These are phyloP conservation scores for Suillus weaverae DNA, from an alignment of 768 basidiomycete genomes.

Conservation along the genomic window DNA sequence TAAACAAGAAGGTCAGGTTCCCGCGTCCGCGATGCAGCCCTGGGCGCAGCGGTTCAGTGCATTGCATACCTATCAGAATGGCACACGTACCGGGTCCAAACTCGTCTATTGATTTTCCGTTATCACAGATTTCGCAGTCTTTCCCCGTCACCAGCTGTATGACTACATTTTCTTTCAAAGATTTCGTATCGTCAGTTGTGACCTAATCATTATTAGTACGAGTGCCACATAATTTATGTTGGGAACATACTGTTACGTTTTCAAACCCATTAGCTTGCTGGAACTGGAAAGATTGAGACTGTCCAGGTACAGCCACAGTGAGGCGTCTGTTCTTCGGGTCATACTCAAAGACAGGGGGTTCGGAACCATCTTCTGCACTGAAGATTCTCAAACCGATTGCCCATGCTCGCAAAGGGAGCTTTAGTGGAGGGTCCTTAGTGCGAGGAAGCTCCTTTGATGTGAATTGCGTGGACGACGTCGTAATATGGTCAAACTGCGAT, in stretches of 20 bases:
- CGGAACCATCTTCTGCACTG: not conserved
- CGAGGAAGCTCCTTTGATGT: not conserved
- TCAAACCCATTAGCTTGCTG: not conserved
- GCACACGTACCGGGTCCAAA: conserved; percentile 24
- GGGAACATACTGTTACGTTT: not conserved
- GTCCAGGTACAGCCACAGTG: not conserved
- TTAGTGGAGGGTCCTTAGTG: conserved; percentile 6
- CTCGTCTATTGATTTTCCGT: conserved; percentile 3
- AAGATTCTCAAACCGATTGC: conserved; percentile 24
- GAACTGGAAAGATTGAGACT: not conserved
- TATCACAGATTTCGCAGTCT: conserved; percentile 9
- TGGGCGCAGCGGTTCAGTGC: conserved; percentile 9
- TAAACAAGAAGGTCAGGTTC: conserved; percentile 22
- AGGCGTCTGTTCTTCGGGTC: not conserved
- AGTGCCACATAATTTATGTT: not conserved
- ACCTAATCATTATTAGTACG: conserved; percentile 17
- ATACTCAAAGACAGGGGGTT: not conserved
- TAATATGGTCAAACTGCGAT: conserved; percentile 19
- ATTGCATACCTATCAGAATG: not conserved
- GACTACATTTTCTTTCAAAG: conserved; percentile 20
- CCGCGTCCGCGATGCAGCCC: conserved; percentile 14
- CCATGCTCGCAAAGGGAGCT: conserved; percentile 28
- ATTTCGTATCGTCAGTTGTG: conserved; percentile 16
- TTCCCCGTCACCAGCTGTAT: conserved; percentile 19
- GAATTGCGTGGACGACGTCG: conserved; percentile 31